Base-by-base conservation (phyloP, 2,329 filamentous ascomycete genomes). In the Colletotrichum zoysiae region DNA sequence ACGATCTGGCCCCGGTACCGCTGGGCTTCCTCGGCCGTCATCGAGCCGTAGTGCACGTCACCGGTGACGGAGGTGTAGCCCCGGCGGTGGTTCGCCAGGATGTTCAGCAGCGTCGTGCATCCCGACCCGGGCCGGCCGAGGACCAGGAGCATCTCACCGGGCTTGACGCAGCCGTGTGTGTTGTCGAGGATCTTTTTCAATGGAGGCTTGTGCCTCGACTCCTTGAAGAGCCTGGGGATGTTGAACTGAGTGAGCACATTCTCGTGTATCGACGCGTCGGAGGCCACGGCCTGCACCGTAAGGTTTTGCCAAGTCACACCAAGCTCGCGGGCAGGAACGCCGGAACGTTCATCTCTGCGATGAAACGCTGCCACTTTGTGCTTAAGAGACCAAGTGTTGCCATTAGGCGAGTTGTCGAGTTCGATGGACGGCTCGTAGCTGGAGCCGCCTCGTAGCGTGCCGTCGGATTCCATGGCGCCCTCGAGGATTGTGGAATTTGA, bases 121-220 rank as follows among this genome's bases (percentile, higher is more conserved):
- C 91, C 91, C 3, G 90, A 86, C 0, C 91, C 92, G 0, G 92
- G 91, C 1, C 91, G 85, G 3, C 92, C 92, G 0, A 93, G 83
- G 0, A 93, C 91, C 0, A 93, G 82, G 1, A 93, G 80, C 91
- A 93, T 92, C 79, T 93, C 91, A 26, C 91, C 92, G 0, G 91
- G 91, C 78, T 91, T 90, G 62, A 94, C 89, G 74, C 90, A 92
- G 14, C 92, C 92, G 77, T 90, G 88, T 69, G 87, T 89, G 75
- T 88, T 85, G 65, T 92, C 86, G 30, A 94, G 81, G 57, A 94
- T 90, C 0, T 90, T 91, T 74, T 88, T 88, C 26, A 91, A 79
- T 0, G 91, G 88, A 0, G 88, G 86, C 75, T 88, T 90, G 55
- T 82, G 83, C 74, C 82, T 83, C 68, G 82, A 82, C 74, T 90